phyloP scores from a whole-genome alignment of 345 rosid species.

The Capsella bursapastoris region DNA sequence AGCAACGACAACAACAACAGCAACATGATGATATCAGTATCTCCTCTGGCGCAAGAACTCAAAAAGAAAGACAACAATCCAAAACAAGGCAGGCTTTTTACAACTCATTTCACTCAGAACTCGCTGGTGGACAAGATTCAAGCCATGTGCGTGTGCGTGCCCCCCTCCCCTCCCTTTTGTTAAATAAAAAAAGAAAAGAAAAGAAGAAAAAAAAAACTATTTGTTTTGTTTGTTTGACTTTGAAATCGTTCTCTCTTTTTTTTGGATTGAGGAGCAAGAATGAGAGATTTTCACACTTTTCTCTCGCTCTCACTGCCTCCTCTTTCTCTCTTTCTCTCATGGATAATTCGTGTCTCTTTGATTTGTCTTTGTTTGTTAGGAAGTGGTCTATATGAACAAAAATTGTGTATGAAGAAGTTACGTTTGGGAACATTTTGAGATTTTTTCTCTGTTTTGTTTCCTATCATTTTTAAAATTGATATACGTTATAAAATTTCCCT shows the following conservation, averaged over 20 bases:
- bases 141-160: constrained; percentile 38
- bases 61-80: constrained; percentile 23
- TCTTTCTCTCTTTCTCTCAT: constrained; percentile 12
- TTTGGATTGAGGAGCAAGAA: constrained; percentile 6
- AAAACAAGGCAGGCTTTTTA: constrained; percentile 31
- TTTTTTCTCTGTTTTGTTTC: constrained; percentile 28
- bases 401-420: constrained; percentile 28
- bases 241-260: not conserved
- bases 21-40: not conserved
- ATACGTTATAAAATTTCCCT: not conserved
- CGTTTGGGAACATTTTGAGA: constrained; percentile 23
- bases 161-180: constrained; percentile 26
- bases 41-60: constrained; percentile 18
- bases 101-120: constrained; percentile 39
- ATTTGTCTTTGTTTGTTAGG: constrained; percentile 42
- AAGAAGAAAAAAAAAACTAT: not conserved
- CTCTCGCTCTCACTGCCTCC: not conserved
- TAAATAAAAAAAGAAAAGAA: constrained; percentile 24
- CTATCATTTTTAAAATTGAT: not conserved
- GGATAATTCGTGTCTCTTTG: constrained; percentile 45
- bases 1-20: constrained; percentile 34
- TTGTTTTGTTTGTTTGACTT: constrained; percentile 39
- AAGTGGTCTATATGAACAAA: constrained; percentile 31
- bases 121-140: constrained; percentile 15
- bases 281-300: not conserved